Base-by-base conservation (phyloP, 1,284 basidiomycete species). In the Ustilago trichophora region DNA sequence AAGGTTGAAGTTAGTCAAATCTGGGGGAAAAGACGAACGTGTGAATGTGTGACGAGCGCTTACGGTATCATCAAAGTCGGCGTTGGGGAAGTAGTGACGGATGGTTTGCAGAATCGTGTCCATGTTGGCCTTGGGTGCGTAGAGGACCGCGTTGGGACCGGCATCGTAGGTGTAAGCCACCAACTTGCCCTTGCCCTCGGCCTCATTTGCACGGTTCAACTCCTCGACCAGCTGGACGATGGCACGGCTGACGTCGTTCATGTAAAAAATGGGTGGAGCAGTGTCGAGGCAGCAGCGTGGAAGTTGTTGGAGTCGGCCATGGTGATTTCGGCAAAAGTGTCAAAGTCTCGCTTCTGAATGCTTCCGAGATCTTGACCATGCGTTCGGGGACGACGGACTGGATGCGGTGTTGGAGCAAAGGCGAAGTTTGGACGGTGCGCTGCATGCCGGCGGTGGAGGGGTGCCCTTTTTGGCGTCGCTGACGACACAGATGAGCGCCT, bases 161-260 rank as follows among this genome's bases (percentile, higher is more conserved):
- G 95, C 96, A 77, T 99, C 96, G 81, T 91, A 98, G 6, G 96
- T 98, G 85, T 99, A 99, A 31, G 94, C 95, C 0, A 91, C 94
- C 77, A 91, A 88, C 80, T 88, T 84, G 58, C 87, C 86, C 2
- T 87, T 85, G 0, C 88, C 88, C 22, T 71, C 69, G 5, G 62
- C 73, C 29, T 63, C 58, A 3, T 88, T 86, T 31, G 91, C 85
- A n/a, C 94, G 87, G 84, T 99, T 99, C 84, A 94, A 89, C 83
- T 98, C 96, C 55, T 92, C 90, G 65, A 98, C 86, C 24, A 81
- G 67, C 55, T 72, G 70, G 21, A 81, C 72, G 36, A 81, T 78
- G 32, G 73, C 74, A 27, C 79, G 87, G 66, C 89, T 91, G 72
- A 94, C 91, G 83, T 99, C 95, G 85, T 98, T 98, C 88, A 99